These are phyloP conservation scores for Coniophora puteana DNA, from an alignment of 1,284 basidiomycete genomes.

Conservation along the genomic window DNA sequence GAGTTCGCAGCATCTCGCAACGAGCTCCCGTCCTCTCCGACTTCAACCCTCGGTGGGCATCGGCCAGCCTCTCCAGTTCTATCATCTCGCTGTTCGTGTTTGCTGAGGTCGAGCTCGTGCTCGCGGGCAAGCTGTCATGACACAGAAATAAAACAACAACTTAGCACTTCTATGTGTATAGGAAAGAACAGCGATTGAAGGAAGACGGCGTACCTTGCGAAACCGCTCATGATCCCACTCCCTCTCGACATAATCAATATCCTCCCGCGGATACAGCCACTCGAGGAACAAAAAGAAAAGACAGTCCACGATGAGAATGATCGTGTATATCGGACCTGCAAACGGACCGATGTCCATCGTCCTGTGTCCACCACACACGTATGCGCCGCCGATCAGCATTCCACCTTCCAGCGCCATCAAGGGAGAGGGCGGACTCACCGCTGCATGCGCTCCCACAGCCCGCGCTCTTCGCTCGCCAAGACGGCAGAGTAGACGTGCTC, in stretches of 20 bases:
- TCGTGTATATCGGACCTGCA: slow-evolving; percentile 74
- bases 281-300: slow-evolving; percentile 76
- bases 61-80: neutral
- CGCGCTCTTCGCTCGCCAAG: slow-evolving; percentile 53
- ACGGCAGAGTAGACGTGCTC: slow-evolving; percentile 81
- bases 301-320: slow-evolving; percentile 78
- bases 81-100: neutral
- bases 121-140: neutral
- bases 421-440: slow-evolving; percentile 42
- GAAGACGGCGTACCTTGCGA: slow-evolving; percentile 24
- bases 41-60: too few species aligned
- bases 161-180: too few species aligned
- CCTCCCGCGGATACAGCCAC: slow-evolving; percentile 68
- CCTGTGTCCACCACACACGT: slow-evolving; percentile 30
- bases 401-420: slow-evolving; percentile 1
- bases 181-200: neutral
- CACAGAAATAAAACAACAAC: neutral
- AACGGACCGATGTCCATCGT: slow-evolving; percentile 71
- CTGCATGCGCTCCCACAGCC: slow-evolving; percentile 67
- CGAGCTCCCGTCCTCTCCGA: too few species aligned
- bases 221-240: slow-evolving; percentile 38
- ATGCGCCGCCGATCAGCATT: neutral
- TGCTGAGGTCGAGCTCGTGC: neutral
- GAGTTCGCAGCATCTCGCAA: too few species aligned
- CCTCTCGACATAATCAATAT: slow-evolving; percentile 62